Conservation (phyloP, 2,329 filamentous ascomycete species). For the Fusarium sp. region DNA sequence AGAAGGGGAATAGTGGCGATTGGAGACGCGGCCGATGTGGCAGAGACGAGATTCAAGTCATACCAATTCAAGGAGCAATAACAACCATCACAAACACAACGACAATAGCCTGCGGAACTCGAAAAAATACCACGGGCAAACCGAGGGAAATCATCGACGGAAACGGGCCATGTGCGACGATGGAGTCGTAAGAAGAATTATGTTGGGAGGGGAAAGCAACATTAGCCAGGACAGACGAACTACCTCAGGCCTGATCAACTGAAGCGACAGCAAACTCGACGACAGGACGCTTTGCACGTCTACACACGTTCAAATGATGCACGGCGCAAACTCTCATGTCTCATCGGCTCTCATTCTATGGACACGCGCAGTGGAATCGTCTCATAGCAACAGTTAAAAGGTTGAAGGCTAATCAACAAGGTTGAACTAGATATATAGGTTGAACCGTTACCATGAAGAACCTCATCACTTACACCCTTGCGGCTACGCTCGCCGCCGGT, state of each 20-base stretch:
- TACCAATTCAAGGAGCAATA: background rate
- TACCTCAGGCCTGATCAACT: background rate
- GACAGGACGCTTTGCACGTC: background rate
- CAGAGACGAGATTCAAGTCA: background rate
- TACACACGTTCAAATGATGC: background rate
- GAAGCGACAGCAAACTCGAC: background rate
- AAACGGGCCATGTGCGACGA: background rate
- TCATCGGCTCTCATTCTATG: background rate
- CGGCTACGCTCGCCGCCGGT: conserved; percentile 62
- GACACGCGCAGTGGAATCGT: background rate
- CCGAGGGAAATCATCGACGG: background rate
- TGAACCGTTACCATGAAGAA: conserved; percentile 58
- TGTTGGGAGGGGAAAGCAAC: background rate
- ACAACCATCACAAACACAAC: background rate
- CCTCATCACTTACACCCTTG: conserved; percentile 59
- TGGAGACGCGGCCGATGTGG: background rate
- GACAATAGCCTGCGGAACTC: background rate
- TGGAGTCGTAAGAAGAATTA: background rate
- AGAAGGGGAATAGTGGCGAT: background rate
- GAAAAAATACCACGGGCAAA: background rate
- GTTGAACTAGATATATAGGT: conserved; percentile 25
- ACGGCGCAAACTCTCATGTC: background rate
- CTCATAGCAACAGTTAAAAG: conserved; percentile 3
- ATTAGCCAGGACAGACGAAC: background rate
- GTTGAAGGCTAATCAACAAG: conserved; percentile 26